Base-by-base conservation (phyloP, 75 land plant species). In the Adiantum capillusveneris region DNA sequence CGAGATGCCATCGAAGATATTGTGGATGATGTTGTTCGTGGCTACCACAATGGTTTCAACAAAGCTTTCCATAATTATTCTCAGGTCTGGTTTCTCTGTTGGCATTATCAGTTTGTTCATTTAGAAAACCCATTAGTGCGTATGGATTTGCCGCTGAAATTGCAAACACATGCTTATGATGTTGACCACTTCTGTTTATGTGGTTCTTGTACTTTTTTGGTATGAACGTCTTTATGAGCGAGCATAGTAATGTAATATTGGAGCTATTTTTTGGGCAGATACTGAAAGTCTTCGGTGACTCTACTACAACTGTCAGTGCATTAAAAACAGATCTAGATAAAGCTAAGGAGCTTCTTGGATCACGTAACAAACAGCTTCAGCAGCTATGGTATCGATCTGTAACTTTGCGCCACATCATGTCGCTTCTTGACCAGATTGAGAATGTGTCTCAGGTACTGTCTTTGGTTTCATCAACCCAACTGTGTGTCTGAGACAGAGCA, bases 21-120 rank as follows among this genome's bases (percentile, higher is more conserved):
- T 70, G 98, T 93, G 16, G 95, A 93, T 85, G 98, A 93, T 83
- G 98, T 93, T 25, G 98, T 93, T 28, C 95, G 87, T 71, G 86
- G 84, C 20, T 93, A 88, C 71, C 98, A 93, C 62, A 67, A 73
- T 75, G 98, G 98, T 44, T 93, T 93, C 75, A 93, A 93, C 72
- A 88, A 81, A 81, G 98, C 98, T 2, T 90, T 88, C 60, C 98
- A 93, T 62, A 93, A 93, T 65, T 93, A 93, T 65, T 93, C 98
- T 36, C 98, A 93, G 80, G 95, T 93, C 31, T 53, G 55, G n/a
- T n/a, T n/a, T n/a, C n/a, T n/a, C n/a, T n/a, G n/a, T n/a, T n/a
- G n/a, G n/a, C n/a, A n/a, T n/a, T n/a, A n/a, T n/a, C n/a, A n/a
- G n/a, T n/a, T n/a, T n/a, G n/a, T n/a, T n/a, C n/a, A n/a, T n/a